Percentiles rank a stretch among this genome's conserved stretches.
These are phyloP conservation scores for Asterophora parasitica DNA, from an alignment of 768 basidiomycete genomes.

Conservation along the genomic window DNA sequence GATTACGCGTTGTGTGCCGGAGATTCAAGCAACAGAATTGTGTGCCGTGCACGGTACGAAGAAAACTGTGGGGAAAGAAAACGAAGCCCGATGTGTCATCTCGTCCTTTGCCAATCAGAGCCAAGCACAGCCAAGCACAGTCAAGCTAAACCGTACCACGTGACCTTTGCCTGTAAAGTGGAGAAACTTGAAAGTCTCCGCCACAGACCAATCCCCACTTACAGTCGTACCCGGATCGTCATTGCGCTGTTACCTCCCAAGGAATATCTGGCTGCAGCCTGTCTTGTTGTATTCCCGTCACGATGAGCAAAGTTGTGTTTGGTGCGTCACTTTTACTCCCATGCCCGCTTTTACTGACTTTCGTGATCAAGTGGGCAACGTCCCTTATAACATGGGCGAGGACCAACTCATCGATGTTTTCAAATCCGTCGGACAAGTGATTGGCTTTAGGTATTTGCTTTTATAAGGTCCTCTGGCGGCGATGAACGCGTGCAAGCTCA, in stretches of 20 bases:
- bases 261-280: background rate
- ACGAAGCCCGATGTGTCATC: background rate
- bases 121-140: background rate
- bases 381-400: conserved; percentile 87
- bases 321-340: conserved; percentile 36
- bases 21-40: too few relatives aligned
- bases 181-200: background rate
- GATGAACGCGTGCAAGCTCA: conserved; percentile 9
- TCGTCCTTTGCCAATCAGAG: background rate
- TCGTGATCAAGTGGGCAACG: conserved; percentile 70
- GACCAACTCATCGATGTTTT: conserved; percentile 86
- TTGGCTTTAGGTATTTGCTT: conserved; percentile 71
- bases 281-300: background rate
- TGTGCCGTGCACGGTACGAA: too few relatives aligned
- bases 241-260: background rate
- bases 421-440: conserved; percentile 82
- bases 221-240: background rate
- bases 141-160: too few relatives aligned
- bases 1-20: background rate
- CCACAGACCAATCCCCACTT: background rate
- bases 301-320: conserved; percentile 71
- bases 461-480: conserved; percentile 2
- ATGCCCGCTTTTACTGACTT: background rate
- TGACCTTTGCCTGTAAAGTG: too few relatives aligned
- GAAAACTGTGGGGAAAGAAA: too few relatives aligned